phyloP scores from a whole-genome alignment of 73 alveolate genomes.

The Tetrahymena malaccensis region DNA sequence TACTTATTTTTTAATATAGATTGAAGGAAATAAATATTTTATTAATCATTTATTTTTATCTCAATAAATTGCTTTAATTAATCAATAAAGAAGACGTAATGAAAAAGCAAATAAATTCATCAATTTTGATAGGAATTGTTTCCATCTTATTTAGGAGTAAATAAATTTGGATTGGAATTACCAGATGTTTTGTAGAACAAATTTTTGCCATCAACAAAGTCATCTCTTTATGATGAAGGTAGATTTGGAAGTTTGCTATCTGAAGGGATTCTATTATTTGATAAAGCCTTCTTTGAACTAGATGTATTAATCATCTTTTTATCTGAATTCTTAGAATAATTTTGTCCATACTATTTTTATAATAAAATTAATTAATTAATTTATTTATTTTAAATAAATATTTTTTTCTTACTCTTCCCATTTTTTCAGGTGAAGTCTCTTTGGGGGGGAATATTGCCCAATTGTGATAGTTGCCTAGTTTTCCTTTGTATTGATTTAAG shows the following conservation, averaged over 20 bases:
- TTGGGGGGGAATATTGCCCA: slow-evolving; percentile 46
- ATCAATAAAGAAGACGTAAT: too few species aligned
- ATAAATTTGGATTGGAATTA: neutral
- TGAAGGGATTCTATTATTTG: neutral
- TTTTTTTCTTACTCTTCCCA: slow-evolving; percentile 32
- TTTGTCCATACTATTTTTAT: neutral
- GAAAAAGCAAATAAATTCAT: too few species aligned
- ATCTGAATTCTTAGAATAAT: neutral
- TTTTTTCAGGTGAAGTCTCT: slow-evolving; percentile 41
- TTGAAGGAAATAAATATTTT: neutral
- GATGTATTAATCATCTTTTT: neutral
- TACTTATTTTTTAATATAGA: too few species aligned
- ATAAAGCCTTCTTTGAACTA: neutral
- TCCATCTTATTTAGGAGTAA: neutral
- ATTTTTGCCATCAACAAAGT: neutral
- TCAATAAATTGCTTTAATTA: neutral
- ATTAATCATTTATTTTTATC: neutral
- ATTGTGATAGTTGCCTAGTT: slow-evolving; percentile 22
- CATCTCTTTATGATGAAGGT: neutral
- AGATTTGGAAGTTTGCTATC: neutral
- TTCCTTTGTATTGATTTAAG: slow-evolving; percentile 22
- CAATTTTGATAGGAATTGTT: neutral
- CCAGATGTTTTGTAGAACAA: neutral
- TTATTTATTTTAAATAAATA: neutral
- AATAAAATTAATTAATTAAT: neutral